Evolutionary conservation across 257 asterid species (phyloP), one percentile per base, ranked within the genome.

Genomic region (Solanum tarijense): DNA sequence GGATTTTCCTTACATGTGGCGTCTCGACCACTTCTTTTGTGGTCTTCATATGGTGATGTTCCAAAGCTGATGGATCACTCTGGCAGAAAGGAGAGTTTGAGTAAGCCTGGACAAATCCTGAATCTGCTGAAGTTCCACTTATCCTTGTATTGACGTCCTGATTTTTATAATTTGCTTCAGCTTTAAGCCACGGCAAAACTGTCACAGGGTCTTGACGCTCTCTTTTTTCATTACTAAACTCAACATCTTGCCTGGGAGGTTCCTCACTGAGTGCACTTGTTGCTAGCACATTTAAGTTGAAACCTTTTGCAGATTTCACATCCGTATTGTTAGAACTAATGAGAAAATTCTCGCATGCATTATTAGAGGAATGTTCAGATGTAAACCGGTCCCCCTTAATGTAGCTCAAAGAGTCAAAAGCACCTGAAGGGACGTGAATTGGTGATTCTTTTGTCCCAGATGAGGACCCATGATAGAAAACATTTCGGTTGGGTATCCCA

Each of bases 171-270:
- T 84, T 87, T 9, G 93, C 92, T 91, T 91, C 93, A 65, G 89
- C 86, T 89, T 89, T 94, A 84, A 97, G 96, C 99, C 99, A 97
- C 69, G 98, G 97, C 89, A 95, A 90, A 6, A 89, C 83, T 12
- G 94, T 39, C 9, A 35, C 83, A 48, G 88, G 92, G 55, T 83
- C 91, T 88, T 91, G 94, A 23, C 89, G 84, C 89, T 90, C 91
- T 71, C 84, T 62, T 43, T 87, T 91, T 73, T 81, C 94, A 87
- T 93, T 90, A 23, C 85, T 87, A 43, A 29, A 48, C 89, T 89
- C 93, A 84, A 90, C 90, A 92, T 94, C 96, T 83, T 83, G 92
- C 83, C 71, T 32, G 39, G 88, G 43, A 87, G 35, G 88, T 38
- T 81, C 90, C 87, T 93, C 98, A 25, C 90, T 75, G 7, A 90